These are phyloP conservation scores for Pichia sp. DNA, from an alignment of 1,139 yeast genomes.

Conservation along the genomic window DNA sequence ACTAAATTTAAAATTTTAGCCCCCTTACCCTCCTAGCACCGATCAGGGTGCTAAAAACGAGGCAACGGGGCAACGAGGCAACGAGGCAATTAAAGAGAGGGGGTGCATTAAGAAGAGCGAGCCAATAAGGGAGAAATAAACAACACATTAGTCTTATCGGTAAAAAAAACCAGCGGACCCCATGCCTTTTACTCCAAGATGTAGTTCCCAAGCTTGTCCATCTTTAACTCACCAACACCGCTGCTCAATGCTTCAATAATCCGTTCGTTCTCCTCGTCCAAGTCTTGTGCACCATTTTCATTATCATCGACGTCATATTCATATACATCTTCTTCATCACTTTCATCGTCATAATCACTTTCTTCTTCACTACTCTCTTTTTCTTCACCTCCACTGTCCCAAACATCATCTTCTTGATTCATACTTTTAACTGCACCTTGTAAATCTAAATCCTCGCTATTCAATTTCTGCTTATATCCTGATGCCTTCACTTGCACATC, in stretches of 20 bases:
- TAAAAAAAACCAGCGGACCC: background rate
- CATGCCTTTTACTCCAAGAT: conserved; percentile 42
- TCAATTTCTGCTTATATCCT: conserved; percentile 70
- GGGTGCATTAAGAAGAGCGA: no score
- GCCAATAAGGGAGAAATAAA: no score
- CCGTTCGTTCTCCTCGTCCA: conserved; percentile 60
- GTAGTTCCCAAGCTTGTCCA: conserved; percentile 79
- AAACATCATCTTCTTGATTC: conserved; percentile 33
- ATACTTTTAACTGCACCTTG: conserved; percentile 66
- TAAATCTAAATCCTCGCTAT: conserved; percentile 55
- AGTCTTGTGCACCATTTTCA: conserved; percentile 25
- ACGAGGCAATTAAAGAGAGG: no score
- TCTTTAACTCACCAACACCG: conserved; percentile 57
- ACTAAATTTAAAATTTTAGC: no score
- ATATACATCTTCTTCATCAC: conserved; percentile 23
- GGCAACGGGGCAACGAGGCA: no score
- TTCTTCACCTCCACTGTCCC: conserved; percentile 25
- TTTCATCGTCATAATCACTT: conserved; percentile 26
- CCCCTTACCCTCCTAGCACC: no score
- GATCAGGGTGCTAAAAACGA: no score
- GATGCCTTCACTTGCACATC: conserved; percentile 88
- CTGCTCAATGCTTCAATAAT: conserved; percentile 61
- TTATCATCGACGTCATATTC: conserved; percentile 9
- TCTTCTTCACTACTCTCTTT: conserved; percentile 31
- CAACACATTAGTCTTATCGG: no score